Evolutionary conservation across 108 stramenopile species (phyloP), one percentile per base, ranked within the genome.

Genomic region (Aurantiochytrium sp.): DNA sequence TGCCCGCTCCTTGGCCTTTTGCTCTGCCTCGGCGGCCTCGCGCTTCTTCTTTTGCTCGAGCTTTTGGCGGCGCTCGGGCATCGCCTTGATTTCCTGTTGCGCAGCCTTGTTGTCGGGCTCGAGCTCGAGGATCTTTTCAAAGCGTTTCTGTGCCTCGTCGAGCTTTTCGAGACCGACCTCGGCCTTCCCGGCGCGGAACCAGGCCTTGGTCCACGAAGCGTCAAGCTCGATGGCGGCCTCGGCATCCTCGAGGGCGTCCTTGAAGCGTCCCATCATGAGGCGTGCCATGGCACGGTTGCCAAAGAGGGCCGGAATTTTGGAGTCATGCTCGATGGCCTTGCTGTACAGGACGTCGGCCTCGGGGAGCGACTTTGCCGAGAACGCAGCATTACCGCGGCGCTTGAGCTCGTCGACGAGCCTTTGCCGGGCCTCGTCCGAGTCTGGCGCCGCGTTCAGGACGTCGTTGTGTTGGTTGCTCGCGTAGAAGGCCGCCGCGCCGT

Each of bases 21-120:
- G 96, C 19, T 95, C 95, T 42, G 96, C 96, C 90, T 93, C 96
- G 19, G 92, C 91, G 45, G 89, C 60, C 72, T 95, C 91, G 58
- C 89, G 90, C 88, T 90, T 90, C 88, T 94, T 93, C 58, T 83
- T 60, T 87, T 59, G 44, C 88, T 96, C 93, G 59, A 95, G 95
- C 89, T 93, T 94, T 87, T 96, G 95, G 91, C 95, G 95, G 90
- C 96, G 95, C 29, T 93, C 91, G 90, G 76, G 49, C 51, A 83
- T 53, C 19, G 45, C 51, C 49, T 83, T 53, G 0, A 83, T 47
- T 45, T 83, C 76, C 51, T 47, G 49, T 23, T 83, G n/a, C 16
- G 76, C 76, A 16, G 76, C 76, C 28, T 83, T 83, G 76, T 83
- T 83, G 76, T 23, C 51, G 25, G 76, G 76, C 76, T 83, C 76